Percentiles rank a stretch among this genome's conserved stretches.
These are phyloP conservation scores for Russula emetica DNA, from an alignment of 768 basidiomycete species.

Conservation along the genomic window DNA sequence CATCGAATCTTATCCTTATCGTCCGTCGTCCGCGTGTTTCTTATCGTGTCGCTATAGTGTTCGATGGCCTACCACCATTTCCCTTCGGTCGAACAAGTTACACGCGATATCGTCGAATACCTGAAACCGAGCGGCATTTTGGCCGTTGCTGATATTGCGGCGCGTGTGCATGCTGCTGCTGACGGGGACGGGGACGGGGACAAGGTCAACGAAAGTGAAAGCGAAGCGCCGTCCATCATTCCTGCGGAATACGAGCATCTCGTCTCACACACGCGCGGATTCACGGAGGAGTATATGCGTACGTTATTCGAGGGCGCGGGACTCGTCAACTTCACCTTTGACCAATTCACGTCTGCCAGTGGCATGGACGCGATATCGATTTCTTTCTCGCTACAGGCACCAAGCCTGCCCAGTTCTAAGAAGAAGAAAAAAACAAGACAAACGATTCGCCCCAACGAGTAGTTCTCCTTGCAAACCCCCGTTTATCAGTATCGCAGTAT, in stretches of 20 bases:
- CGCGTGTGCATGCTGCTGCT: neutral
- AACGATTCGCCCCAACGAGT: neutral
- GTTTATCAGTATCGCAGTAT: too few species aligned
- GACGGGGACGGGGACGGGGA: too few species aligned
- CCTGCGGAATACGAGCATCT: constrained; percentile 38
- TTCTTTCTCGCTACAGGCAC: constrained; percentile 22
- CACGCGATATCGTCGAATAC: constrained; percentile 48
- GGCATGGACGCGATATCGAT: constrained; percentile 11
- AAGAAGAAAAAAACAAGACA: too few species aligned
- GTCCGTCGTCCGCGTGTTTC: neutral
- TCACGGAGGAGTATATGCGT: constrained; percentile 47
- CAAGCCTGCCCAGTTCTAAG: neutral
- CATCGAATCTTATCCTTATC: neutral
- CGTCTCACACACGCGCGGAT: constrained; percentile 54
- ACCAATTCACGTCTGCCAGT: constrained; percentile 14
- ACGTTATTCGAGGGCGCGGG: constrained; percentile 51
- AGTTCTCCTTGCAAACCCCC: neutral
- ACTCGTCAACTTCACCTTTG: constrained; percentile 41
- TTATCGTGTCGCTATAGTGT: constrained; percentile 49
- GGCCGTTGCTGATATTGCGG: constrained; percentile 49
- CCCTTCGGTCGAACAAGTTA: constrained; percentile 45
- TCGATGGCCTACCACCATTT: constrained; percentile 63
- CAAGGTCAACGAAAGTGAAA: constrained; percentile 19
- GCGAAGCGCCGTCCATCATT: constrained; percentile 27
- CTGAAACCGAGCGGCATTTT: constrained; percentile 60